Base-by-base conservation (phyloP, 129 eudicot species). In the Helichrysum umbraculigerum region DNA sequence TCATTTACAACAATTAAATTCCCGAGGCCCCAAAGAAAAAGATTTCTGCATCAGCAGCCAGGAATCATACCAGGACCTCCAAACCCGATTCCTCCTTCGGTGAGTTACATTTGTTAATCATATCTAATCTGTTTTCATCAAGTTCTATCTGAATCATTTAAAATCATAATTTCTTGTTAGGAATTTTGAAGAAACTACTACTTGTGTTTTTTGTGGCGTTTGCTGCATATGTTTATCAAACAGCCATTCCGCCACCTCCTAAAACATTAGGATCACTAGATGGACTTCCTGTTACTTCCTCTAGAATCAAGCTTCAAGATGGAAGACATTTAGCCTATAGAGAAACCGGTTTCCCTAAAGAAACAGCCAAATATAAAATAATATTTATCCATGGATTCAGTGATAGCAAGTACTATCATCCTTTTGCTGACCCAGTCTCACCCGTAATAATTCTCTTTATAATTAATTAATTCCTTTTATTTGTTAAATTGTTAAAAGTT, bases 231-330 rank as follows among this genome's bases (percentile, higher is more conserved):
- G 87, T 80, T 72, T 88, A 85, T 65, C 87, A 85, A 68, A 88
- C 88, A 75, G 78, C 51, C 73, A 66, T 65, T 70, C 96, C 96
- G 42, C 90, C 92, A 75, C 89, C 88, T 42, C 86, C 96, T 3
- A 88, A 76, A 72, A 66, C 66, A 41, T 85, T 88, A 47, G 95
- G 95, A 64, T 82, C 95, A 6, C 72, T 81, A 30, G 75, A 77
- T 71, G 96, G 96, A 15, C 98, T 91, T 61, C 87, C 91, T 5
- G 61, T 93, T 33, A 90, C 94, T 34, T 84, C 98, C 68, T 75
- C 95, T 4, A 86, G 96, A 79, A 66, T 93, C 32, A 83, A 83
- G 82, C 92, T 93, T 57, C 80, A 72, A 9, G 95, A 93, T 76
- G 98, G 98, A 54, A 90, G 98, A 69, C 75, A 88, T 63, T 76